These are phyloP conservation scores for Ceratobasidium theobromae DNA, from an alignment of 1,284 basidiomycete genomes.

Conservation along the genomic window DNA sequence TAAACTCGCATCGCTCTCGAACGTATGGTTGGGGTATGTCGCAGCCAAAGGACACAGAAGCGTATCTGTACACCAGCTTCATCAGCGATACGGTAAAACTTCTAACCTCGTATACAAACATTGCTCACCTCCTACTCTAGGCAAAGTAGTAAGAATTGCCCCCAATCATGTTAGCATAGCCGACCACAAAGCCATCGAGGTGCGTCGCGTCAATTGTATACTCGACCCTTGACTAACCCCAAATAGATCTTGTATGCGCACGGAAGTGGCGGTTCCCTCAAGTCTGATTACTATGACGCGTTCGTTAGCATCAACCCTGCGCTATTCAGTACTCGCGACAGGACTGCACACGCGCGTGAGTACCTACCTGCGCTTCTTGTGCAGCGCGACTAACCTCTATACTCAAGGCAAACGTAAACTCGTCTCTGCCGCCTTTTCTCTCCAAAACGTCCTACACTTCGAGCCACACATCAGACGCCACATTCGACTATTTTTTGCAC, in stretches of 20 bases:
- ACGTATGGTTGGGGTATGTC: conserved; percentile 73
- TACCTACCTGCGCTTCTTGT: too few species aligned
- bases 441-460: neutral
- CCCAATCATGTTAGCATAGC: conserved; percentile 85
- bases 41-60: conserved; percentile 72
- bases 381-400: neutral
- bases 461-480: neutral
- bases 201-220: conserved; percentile 39
- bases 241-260: neutral
- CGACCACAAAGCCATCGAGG: conserved; percentile 73
- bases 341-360: neutral
- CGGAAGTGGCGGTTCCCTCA: neutral
- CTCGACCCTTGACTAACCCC: neutral
- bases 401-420: neutral
- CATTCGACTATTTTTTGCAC: neutral
- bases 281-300: neutral
- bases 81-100: conserved; percentile 71
- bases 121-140: conserved; percentile 40
- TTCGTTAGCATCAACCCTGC: neutral
- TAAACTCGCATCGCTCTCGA: conserved; percentile 70
- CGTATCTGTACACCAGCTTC: conserved; percentile 72
- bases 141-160: conserved; percentile 76
- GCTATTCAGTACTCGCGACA: neutral
- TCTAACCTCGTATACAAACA: neutral
- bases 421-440: neutral